Base-by-base conservation (phyloP, 1,139 yeast species). In the Blastobotrys apis region DNA sequence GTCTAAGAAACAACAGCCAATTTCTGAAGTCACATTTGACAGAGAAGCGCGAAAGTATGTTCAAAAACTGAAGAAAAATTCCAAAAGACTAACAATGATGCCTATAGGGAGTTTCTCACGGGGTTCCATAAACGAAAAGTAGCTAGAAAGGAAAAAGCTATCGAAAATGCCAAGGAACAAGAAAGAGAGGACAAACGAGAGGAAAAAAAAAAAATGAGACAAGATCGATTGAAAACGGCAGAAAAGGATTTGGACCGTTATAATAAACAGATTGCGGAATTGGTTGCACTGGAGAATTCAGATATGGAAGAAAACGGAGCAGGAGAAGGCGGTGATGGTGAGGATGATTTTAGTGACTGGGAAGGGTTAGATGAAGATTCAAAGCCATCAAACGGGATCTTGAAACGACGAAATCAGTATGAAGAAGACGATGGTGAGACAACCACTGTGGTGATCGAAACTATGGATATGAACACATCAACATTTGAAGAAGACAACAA, bases 71-170 rank as follows among this genome's bases (percentile, higher is more conserved):
- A 2, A 4, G 17, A 12, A 19, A 39, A 12, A 13, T 27, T 29
- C 12, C 29, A n/a, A 6, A 6, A 22, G 5, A 15, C 8, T 33
- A 26, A 27, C 35, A 35, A 31, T 19, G 13, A 6, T n/a, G n/a
- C n/a, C n/a, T 22, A 21, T 26, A 64, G 71, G 31, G 95, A 90
- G 49, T 92, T 81, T 64, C 70, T 92, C 55, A 92, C 97, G 1
- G 98, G 98, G 27, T 92, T 92, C 63, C 98, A 92, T 64, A 92
- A 92, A 67, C 77, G 98, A 59, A 92, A 92, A 64, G 62, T 90
- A 17, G 84, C 84, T 59, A 75, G 97, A 63, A 85, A 84, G 66
- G 90, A 87, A 67, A 81, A 81, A 54, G 97, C 97, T 0, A 80
- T 78, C 53, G 84, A 77, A 49, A 79, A 73, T 55, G 76, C 75